Conservation (phyloP, 2,329 filamentous ascomycete genomes). For the Sarocladium oryzae region DNA sequence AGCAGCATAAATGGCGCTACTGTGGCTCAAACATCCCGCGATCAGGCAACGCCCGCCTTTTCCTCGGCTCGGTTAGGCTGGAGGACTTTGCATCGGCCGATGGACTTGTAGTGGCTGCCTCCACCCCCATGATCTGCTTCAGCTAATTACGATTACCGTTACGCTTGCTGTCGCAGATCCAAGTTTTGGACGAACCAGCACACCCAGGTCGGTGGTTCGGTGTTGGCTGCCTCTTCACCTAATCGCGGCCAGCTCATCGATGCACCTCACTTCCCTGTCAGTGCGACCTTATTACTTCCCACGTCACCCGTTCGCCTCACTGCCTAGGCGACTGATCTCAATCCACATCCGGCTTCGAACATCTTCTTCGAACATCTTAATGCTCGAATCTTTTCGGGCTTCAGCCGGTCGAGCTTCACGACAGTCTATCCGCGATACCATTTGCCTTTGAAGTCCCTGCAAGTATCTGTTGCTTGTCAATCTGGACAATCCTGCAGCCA, state of each 20-base stretch:
- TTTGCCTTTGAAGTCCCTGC: neutral
- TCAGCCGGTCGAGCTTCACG: too few species aligned
- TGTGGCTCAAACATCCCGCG: neutral
- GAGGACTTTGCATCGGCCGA: neutral
- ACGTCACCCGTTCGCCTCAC: neutral
- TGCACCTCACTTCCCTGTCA: neutral
- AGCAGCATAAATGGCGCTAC: too few species aligned
- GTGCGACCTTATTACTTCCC: neutral
- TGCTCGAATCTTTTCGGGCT: too few species aligned
- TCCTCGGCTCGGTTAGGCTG: neutral
- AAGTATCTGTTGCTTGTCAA: neutral
- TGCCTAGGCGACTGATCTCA: too few species aligned
- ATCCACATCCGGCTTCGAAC: neutral
- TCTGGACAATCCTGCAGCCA: constrained; percentile 3
- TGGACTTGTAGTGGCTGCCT: neutral
- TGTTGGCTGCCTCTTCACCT: constrained; percentile 1
- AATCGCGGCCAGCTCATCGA: neutral
- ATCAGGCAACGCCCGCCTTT: neutral
- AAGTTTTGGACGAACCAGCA: neutral
- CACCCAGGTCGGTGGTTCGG: neutral
- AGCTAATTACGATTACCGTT: neutral
- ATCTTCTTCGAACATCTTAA: too few species aligned
- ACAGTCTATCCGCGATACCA: neutral
- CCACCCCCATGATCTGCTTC: neutral
- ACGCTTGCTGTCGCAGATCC: constrained; percentile 2